Base-by-base conservation (phyloP, 805 yeast species). In the Wickerhamomyces kurtzmanii region DNA sequence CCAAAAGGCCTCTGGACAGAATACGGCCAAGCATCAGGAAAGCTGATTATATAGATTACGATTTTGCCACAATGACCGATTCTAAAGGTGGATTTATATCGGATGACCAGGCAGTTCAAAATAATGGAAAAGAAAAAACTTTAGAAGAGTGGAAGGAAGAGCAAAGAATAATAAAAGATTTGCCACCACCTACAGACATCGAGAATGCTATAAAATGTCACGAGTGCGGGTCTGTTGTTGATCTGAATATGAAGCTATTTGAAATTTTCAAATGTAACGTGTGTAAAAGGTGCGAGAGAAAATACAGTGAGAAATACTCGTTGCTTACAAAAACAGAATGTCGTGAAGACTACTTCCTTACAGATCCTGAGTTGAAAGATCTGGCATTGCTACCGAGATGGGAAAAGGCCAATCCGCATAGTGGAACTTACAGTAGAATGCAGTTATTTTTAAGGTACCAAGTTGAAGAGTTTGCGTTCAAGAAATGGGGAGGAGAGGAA, bases 261-360 rank as follows among this genome's bases (percentile, higher is more conserved):
- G 68, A 77, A 8, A 71, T 73, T n/a, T 91, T 87, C 57, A 60
- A 64, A 12, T 58, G 78, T 17, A 62, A 83, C 10, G 96, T 87
- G 7, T 91, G 99, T 51, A 70, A 78, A 28, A 61, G 67, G 28
- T 91, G 98, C 52, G 74, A 72, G 19, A 72, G 71, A 41, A 64
- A 65, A 33, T 55, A 57, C 14, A 95, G 96, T 0, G 95, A 91
- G 22, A 91, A 91, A 45, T 91, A 89, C 50, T 72, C 97, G 0
- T 53, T 91, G 13, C 55, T 91, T 28, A 91, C 99, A 6, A 91
- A 91, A 55, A 91, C 99, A 0, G 99, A 91, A 54, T 86, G 96
- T 51, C 71, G 75, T 22, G 89, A 82, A 41, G 99, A 91, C 55
- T 91, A 91, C 50, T 67, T 91, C 23, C 52, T 91, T 17, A 91